Conservation (phyloP, 352 stramenopile genomes). For the Phytopythium helicoides region DNA sequence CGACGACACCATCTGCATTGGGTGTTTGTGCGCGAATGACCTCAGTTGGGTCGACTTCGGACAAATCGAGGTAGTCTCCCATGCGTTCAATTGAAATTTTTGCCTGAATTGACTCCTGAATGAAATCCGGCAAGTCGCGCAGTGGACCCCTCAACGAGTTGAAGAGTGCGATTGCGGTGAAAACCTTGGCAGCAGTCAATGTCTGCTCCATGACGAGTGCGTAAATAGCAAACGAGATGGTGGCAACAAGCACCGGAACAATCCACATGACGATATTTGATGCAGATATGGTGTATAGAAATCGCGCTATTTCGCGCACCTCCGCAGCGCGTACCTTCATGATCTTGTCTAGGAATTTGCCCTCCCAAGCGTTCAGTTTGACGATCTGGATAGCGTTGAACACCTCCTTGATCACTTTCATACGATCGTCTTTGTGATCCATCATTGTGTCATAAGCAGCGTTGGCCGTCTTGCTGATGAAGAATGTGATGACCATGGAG, state of each 20-base stretch:
- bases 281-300: slow-evolving; percentile 37
- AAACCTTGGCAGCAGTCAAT: slow-evolving; percentile 51
- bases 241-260: slow-evolving; percentile 39
- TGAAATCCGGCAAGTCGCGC: slow-evolving; percentile 23
- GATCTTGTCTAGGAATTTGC: slow-evolving; percentile 82
- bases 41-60: slow-evolving; percentile 26
- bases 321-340: slow-evolving; percentile 51
- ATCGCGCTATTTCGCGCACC: slow-evolving; percentile 49
- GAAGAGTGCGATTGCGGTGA: slow-evolving; percentile 53
- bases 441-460: slow-evolving; percentile 78
- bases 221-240: slow-evolving; percentile 44
- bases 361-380: slow-evolving; percentile 94
- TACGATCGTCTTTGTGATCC: slow-evolving; percentile 79
- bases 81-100: slow-evolving; percentile 39
- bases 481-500: slow-evolving; percentile 38
- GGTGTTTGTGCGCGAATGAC: slow-evolving; percentile 11
- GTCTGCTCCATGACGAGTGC: slow-evolving; percentile 28
- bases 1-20: slow-evolving; percentile 9
- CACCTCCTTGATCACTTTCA: slow-evolving; percentile 91
- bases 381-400: slow-evolving; percentile 93
- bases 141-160: slow-evolving; percentile 39
- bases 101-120: slow-evolving; percentile 42
- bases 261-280: slow-evolving; percentile 61
- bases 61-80: slow-evolving; percentile 23
- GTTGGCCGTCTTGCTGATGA: slow-evolving; percentile 46